Percentiles rank a stretch among this genome's conserved stretches.
Conservation (phyloP, 192 early-diverging fungal genomes). For the Rhizoclosmatium globosum region DNA sequence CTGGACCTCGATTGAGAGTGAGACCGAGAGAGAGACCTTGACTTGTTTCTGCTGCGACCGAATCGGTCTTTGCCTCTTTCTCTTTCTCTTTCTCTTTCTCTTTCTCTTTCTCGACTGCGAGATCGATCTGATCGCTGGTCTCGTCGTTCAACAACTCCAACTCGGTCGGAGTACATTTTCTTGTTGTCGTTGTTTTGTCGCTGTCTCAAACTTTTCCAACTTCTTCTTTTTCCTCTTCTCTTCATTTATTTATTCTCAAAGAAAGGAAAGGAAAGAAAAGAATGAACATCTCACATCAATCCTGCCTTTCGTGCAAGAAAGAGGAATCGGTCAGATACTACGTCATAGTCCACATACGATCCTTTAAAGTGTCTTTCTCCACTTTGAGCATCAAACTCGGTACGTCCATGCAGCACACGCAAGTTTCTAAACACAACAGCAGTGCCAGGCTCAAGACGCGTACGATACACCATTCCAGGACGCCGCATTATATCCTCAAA, state of each 20-base stretch:
- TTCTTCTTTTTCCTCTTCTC: conserved; percentile 15
- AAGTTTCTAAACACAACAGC: conserved; percentile 82
- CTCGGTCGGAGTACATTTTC: conserved; percentile 17
- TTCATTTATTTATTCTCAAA: neutral
- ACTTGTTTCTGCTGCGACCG: neutral
- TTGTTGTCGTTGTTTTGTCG: neutral
- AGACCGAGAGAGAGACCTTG: neutral
- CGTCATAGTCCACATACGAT: conserved; percentile 64
- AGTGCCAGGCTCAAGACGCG: conserved; percentile 73
- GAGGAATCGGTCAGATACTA: conserved; percentile 55
- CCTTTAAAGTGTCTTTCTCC: conserved; percentile 83
- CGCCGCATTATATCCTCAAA: conserved; percentile 69
- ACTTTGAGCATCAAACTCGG: conserved; percentile 72
- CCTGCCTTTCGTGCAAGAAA: neutral
- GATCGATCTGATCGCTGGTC: conserved; percentile 4
- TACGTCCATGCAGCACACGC: conserved; percentile 80
- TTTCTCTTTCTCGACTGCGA: neutral
- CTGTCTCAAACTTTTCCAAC: neutral
- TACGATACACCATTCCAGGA: conserved; percentile 61
- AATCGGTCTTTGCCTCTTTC: neutral
- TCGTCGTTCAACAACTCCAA: neutral
- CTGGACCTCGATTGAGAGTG: neutral
- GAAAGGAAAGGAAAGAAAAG: neutral
- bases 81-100: conserved; percentile 5
- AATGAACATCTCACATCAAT: neutral